These are phyloP conservation scores for Paxillus involutus DNA, from an alignment of 768 basidiomycete species.

Conservation along the genomic window DNA sequence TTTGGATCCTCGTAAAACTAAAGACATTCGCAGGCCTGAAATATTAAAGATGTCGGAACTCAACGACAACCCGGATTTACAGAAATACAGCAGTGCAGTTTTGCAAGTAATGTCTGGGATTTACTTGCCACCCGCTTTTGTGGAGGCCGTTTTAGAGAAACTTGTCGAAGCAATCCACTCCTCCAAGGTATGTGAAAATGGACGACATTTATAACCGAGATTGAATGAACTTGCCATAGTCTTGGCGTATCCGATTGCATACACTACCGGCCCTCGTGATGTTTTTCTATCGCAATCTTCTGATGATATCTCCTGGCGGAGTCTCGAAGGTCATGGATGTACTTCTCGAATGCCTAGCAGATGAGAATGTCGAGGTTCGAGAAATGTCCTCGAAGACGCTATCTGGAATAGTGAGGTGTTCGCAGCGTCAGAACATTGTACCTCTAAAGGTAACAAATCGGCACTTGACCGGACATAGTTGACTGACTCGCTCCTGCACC, in stretches of 20 bases:
- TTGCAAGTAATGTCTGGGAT: constrained; percentile 82
- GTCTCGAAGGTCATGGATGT: constrained; percentile 79
- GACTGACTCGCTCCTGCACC: constrained; percentile 7
- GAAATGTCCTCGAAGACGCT: constrained; percentile 88
- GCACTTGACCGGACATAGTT: not conserved
- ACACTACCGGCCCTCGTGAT: constrained; percentile 86
- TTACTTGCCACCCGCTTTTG: constrained; percentile 66
- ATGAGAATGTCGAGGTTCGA: constrained; percentile 91
- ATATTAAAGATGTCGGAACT: constrained; percentile 89
- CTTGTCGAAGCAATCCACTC: constrained; percentile 74
- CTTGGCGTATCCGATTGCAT: constrained; percentile 88
- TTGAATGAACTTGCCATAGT: constrained; percentile 43
- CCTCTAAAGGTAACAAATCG: constrained; percentile 65
- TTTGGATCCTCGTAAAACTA: not conserved
- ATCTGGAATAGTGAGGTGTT: constrained; percentile 85
- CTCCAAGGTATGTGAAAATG: constrained; percentile 55
- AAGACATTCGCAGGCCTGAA: constrained; percentile 60
- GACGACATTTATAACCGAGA: constrained; percentile 1
- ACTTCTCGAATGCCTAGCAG: constrained; percentile 77
- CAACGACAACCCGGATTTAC: constrained; percentile 81
- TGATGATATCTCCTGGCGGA: constrained; percentile 67
- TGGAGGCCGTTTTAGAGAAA: constrained; percentile 57
- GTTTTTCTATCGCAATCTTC: constrained; percentile 88
- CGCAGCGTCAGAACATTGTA: constrained; percentile 84
- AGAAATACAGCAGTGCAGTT: constrained; percentile 76